Conservation (phyloP, 2,329 filamentous ascomycete genomes). For the Diplodia intermedia region DNA sequence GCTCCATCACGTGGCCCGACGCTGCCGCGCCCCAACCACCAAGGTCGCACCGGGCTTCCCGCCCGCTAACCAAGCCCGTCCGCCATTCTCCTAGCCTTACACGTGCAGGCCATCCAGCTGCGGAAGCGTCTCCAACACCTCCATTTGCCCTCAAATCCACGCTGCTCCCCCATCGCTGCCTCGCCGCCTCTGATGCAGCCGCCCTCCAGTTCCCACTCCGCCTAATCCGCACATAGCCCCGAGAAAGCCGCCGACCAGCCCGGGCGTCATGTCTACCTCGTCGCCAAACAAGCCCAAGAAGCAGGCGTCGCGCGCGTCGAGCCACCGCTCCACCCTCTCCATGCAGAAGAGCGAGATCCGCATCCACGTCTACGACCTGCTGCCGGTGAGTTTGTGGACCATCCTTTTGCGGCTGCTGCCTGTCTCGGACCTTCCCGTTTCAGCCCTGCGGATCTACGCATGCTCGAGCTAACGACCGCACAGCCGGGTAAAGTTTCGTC, state of each 20-base stretch:
- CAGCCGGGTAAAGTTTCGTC: slow-evolving; percentile 78
- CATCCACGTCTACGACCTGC: slow-evolving; percentile 79
- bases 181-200: slow-evolving; percentile 9
- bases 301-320: slow-evolving; percentile 37
- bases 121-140: not conserved
- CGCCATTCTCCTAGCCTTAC: slow-evolving; percentile 19
- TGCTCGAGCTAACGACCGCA: slow-evolving; percentile 5
- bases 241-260: slow-evolving; percentile 28
- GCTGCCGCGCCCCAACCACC: slow-evolving; percentile 29
- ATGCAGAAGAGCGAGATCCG: slow-evolving; percentile 74
- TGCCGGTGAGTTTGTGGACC: slow-evolving; percentile 62
- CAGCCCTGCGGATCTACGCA: slow-evolving; percentile 21
- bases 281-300: slow-evolving; percentile 39
- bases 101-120: slow-evolving; percentile 8
- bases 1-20: slow-evolving; percentile 13
- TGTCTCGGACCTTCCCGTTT: slow-evolving; percentile 20
- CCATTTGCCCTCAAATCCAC: not conserved
- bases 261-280: slow-evolving; percentile 26
- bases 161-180: not conserved
- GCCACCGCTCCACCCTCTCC: slow-evolving; percentile 71
- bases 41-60: slow-evolving; percentile 19
- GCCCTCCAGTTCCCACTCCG: slow-evolving; percentile 12
- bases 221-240: slow-evolving; percentile 30
- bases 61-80: slow-evolving; percentile 28
- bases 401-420: not conserved